Conservation (phyloP, 2,329 filamentous ascomycete genomes). For the Zymoseptoria ardabiliae region DNA sequence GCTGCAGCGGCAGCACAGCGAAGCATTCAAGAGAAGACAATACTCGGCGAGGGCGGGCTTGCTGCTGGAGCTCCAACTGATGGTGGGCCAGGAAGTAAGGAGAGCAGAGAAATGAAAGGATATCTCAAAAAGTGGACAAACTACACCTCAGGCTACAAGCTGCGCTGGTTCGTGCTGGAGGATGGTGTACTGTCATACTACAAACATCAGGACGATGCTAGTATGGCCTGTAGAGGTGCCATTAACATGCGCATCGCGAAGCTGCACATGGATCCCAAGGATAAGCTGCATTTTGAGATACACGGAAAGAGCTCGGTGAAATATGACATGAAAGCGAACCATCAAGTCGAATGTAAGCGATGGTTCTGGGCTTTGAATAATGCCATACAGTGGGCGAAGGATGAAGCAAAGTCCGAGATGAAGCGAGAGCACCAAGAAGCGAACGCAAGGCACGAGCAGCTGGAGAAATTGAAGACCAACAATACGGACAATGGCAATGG, state of each 20-base stretch:
- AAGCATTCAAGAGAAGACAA: constrained; percentile 94
- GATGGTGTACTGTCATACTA: constrained; percentile 98
- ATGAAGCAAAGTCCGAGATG: constrained; percentile 88
- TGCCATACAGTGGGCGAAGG: constrained; percentile 96
- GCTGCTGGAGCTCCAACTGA: constrained; percentile 34
- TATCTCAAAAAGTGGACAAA: constrained; percentile 99
- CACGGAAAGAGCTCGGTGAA: constrained; percentile 97
- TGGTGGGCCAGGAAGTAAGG: constrained; percentile 61
- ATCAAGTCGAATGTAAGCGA: constrained; percentile 93
- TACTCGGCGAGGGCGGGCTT: constrained; percentile 64
- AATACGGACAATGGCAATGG: constrained; percentile 19
- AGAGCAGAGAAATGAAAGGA: constrained; percentile 93
- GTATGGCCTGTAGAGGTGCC: constrained; percentile 89
- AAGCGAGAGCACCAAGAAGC: constrained; percentile 65
- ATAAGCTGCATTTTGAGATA: constrained; percentile 97
- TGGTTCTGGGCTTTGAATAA: constrained; percentile 99
- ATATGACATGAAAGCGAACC: constrained; percentile 95
- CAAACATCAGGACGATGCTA: constrained; percentile 96
- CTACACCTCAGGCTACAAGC: constrained; percentile 92
- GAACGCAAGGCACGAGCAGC: constrained; percentile 73
- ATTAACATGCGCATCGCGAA: constrained; percentile 98
- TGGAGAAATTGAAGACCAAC: constrained; percentile 39
- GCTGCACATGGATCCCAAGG: constrained; percentile 90
- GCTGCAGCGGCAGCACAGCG: constrained; percentile 90
- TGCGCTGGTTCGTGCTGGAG: constrained; percentile 96